A percentile compares a stretch with the other conserved stretches of the same genome.
Evolutionary conservation across 768 basidiomycete genomes (phyloP).

Genomic region (Agrocybe chaxingu): DNA sequence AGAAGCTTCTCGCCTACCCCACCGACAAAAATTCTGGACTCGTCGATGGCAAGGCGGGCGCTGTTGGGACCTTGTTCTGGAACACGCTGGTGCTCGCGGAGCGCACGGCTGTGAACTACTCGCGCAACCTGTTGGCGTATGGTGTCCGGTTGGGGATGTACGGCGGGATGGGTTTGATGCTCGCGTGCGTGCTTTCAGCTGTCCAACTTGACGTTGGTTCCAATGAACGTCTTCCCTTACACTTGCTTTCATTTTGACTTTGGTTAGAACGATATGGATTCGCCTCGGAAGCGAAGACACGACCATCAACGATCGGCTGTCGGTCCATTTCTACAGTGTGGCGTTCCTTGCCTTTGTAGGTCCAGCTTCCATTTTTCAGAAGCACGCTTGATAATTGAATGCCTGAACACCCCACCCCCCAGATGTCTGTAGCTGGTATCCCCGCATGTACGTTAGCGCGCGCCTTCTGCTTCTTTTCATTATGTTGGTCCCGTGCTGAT

Average conservation of each 20-base stretch:
- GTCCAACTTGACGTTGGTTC: conserved; percentile 18
- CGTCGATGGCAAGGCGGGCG: conserved; percentile 25
- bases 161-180: conserved; percentile 42
- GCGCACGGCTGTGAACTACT: conserved; percentile 46
- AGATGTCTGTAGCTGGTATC: conserved; percentile 63
- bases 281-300: conserved; percentile 34
- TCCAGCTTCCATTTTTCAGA: conserved; percentile 3
- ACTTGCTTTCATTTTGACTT: too few species aligned
- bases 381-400: neutral
- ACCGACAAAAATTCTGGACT: conserved; percentile 3
- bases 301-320: conserved; percentile 44
- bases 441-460: conserved; percentile 37
- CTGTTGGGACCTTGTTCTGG: conserved; percentile 29
- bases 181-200: conserved; percentile 29
- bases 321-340: conserved; percentile 55
- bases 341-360: conserved; percentile 50
- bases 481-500: neutral
- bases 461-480: neutral
- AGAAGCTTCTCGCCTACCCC: neutral
- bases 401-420: neutral
- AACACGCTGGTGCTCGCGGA: conserved; percentile 46
- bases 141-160: conserved; percentile 59
- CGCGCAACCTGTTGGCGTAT: conserved; percentile 54
- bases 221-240: neutral
- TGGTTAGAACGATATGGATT: conserved; percentile 49